Evolutionary conservation across 371 early-diverging fungal species (phyloP).

Genomic region (Mucor irregularis): DNA sequence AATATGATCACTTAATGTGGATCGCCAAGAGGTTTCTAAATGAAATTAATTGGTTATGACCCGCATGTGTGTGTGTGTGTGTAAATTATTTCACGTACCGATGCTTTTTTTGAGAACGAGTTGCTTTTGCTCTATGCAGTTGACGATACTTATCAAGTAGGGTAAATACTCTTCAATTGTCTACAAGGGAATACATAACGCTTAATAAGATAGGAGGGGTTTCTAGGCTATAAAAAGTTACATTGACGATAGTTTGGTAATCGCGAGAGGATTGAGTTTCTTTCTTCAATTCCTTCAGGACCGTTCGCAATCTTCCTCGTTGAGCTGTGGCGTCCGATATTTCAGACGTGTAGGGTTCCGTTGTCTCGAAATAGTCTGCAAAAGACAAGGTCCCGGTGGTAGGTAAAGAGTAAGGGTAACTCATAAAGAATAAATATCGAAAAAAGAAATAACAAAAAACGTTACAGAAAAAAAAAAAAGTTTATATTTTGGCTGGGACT

Average conservation of each 20-base stretch:
- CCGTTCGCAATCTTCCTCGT: conserved; percentile 57
- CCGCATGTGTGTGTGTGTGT: neutral
- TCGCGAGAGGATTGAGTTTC: conserved; percentile 53
- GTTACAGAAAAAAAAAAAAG: neutral
- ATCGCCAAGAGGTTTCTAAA: conserved; percentile 67
- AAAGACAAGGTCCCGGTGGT: conserved; percentile 65
- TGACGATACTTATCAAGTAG: conserved; percentile 52
- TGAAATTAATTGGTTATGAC: neutral
- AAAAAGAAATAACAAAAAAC: neutral
- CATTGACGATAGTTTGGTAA: conserved; percentile 51
- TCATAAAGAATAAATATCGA: conserved; percentile 30
- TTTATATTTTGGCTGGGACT: neutral
- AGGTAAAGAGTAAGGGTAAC: conserved; percentile 60
- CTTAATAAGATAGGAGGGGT: neutral
- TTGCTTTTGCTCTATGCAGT: conserved; percentile 53
- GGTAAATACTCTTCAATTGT: conserved; percentile 67
- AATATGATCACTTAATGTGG: conserved; percentile 53
- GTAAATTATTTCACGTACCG: conserved; percentile 17
- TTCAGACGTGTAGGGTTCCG: conserved; percentile 45
- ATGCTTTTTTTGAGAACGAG: conserved; percentile 41
- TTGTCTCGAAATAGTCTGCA: conserved; percentile 50
- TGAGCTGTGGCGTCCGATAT: conserved; percentile 67
- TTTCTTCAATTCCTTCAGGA: conserved; percentile 58
- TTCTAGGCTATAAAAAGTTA: conserved; percentile 4
- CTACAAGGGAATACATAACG: conserved; percentile 25